Conservation (phyloP, 2,329 filamentous ascomycete genomes). For the Sclerotinia trifoliorum region DNA sequence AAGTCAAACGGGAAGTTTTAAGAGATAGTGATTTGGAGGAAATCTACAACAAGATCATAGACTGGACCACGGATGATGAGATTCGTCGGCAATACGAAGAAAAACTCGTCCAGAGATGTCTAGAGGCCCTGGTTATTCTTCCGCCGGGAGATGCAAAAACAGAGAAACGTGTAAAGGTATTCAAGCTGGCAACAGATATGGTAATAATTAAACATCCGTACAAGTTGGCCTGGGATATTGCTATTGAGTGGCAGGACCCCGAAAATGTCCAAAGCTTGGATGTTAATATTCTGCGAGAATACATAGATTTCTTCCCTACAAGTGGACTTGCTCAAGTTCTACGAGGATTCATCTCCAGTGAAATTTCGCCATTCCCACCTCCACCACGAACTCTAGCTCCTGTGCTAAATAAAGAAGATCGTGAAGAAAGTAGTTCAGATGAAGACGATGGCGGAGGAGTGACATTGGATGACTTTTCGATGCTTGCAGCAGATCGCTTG, state of each 20-base stretch:
- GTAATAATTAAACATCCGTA: conserved; percentile 94
- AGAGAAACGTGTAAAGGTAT: conserved; percentile 68
- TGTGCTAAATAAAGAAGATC: conserved; percentile 41
- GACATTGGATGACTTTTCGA: conserved; percentile 53
- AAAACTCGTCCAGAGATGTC: conserved; percentile 77
- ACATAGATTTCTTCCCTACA: conserved; percentile 79
- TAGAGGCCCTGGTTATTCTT: conserved; percentile 72
- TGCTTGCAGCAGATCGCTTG: conserved; percentile 75
- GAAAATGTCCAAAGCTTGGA: conserved; percentile 76
- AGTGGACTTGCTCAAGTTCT: conserved; percentile 80
- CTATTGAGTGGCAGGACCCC: conserved; percentile 83
- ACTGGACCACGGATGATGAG: conserved; percentile 89
- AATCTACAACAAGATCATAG: conserved; percentile 78
- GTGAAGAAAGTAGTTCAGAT: conserved; percentile 54
- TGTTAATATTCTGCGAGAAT: conserved; percentile 72
- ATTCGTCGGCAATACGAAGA: conserved; percentile 83
- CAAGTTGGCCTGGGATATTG: conserved; percentile 85
- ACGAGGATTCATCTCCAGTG: conserved; percentile 77
- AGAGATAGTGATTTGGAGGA: conserved; percentile 72
- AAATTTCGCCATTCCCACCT: conserved; percentile 75
- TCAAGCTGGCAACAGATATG: conserved; percentile 83
- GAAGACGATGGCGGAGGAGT: conserved; percentile 57
- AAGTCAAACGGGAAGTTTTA: conserved; percentile 86
- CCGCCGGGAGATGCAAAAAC: conserved; percentile 63
- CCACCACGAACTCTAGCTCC: conserved; percentile 50